Percentiles rank a stretch among this genome's conserved stretches.
Conservation (phyloP, 192 early-diverging fungal species). For the Chytriomyces sp. region DNA sequence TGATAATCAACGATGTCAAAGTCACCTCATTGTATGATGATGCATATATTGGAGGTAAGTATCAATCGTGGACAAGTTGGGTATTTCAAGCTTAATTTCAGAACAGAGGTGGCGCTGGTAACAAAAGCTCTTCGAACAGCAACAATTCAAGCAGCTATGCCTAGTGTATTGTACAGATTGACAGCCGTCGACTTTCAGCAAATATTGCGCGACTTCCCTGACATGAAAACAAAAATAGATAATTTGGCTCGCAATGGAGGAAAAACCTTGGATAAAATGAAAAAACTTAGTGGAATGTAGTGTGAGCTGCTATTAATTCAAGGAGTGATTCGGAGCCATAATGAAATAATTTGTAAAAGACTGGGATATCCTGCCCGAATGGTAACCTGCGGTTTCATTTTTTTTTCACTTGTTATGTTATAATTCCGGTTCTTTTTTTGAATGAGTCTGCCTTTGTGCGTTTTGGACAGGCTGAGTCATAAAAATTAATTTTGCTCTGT, state of each 20-base stretch:
- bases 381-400: too few relatives aligned
- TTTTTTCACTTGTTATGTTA: too few relatives aligned
- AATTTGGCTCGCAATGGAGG: neutral
- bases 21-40: conserved; percentile 29
- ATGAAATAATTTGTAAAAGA: too few relatives aligned
- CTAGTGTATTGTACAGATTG: conserved; percentile 25
- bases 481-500: too few relatives aligned
- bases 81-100: neutral
- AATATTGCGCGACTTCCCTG: conserved; percentile 29
- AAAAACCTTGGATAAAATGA: neutral
- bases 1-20: conserved; percentile 20
- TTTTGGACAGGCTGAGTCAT: too few relatives aligned
- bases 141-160: conserved; percentile 21
- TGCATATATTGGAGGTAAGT: conserved; percentile 34
- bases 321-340: too few relatives aligned
- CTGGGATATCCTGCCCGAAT: too few relatives aligned
- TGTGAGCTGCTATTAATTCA: too few relatives aligned
- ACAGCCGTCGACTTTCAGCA: conserved; percentile 2
- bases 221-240: conserved; percentile 12
- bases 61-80: too few relatives aligned
- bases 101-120: conserved; percentile 15
- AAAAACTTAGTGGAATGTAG: neutral
- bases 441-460: too few relatives aligned
- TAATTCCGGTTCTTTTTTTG: too few relatives aligned
- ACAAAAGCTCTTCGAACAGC: conserved; percentile 31